phyloP scores from a whole-genome alignment of 345 rosid genomes.

The Citrus hindsii region DNA sequence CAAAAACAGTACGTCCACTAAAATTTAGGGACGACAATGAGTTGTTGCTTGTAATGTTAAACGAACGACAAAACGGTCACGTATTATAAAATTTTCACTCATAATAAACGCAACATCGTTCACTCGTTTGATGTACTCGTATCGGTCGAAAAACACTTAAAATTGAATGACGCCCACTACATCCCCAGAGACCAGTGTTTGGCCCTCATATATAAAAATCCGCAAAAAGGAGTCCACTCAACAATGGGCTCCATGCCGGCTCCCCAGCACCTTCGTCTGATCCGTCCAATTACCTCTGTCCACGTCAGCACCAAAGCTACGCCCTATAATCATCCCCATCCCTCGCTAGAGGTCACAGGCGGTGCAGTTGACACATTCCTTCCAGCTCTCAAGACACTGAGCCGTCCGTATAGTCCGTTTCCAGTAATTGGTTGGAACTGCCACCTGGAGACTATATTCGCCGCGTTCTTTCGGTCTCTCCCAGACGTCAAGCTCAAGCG shows the following conservation, averaged over 20 bases:
- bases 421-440: conserved; percentile 50
- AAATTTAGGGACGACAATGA: background rate
- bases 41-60: too few relatives aligned
- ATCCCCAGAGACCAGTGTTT: too few relatives aligned
- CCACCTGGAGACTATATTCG: conserved; percentile 70
- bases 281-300: conserved; percentile 28
- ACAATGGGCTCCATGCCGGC: background rate
- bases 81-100: background rate
- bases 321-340: conserved; percentile 46
- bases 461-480: conserved; percentile 42
- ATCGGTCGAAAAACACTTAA: background rate
- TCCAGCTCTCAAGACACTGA: conserved; percentile 48
- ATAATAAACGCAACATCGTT: background rate
- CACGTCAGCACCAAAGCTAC: conserved; percentile 26
- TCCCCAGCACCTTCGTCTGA: conserved; percentile 11
- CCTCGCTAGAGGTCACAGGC: conserved; percentile 71
- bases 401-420: conserved; percentile 50
- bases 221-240: background rate
- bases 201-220: too few relatives aligned
- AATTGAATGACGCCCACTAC: background rate
- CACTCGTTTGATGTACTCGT: background rate
- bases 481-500: conserved; percentile 45
- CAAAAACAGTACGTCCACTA: background rate
- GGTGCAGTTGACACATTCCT: conserved; percentile 57
- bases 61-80: background rate